Evolutionary conservation across 1,139 yeast species (phyloP).

Genomic region (Pichia sp.): DNA sequence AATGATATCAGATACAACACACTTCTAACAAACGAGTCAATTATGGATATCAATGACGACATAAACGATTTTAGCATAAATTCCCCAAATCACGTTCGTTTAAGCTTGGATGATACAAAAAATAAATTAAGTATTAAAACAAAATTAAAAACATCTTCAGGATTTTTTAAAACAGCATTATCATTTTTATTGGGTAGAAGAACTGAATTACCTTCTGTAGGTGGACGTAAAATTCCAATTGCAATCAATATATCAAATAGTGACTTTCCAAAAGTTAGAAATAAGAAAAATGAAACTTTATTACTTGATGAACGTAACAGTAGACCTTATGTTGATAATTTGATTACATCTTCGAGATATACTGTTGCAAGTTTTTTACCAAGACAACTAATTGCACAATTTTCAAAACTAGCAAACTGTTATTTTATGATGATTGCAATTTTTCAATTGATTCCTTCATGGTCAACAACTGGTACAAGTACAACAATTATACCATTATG

Average conservation of each 20-base stretch:
- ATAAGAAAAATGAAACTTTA: conserved; percentile 21
- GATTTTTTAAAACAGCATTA: conserved; percentile 9
- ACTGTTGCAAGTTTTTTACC: conserved; percentile 78
- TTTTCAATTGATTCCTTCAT: conserved; percentile 90
- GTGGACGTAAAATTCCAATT: conserved; percentile 76
- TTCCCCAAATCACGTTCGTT: conserved; percentile 1
- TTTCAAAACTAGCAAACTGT: conserved; percentile 85
- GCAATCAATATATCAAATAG: conserved; percentile 33
- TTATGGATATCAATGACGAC: conserved; percentile 24
- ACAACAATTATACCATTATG: conserved; percentile 87
- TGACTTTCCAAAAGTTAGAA: conserved; percentile 16
- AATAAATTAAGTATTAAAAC: background rate
- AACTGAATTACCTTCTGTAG: conserved; percentile 46
- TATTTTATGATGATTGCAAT: conserved; percentile 83
- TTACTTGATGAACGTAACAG: conserved; percentile 63
- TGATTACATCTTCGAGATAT: conserved; percentile 83
- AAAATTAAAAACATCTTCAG: conserved; percentile 1
- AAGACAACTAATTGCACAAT: conserved; percentile 81
- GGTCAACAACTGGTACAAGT: conserved; percentile 97
- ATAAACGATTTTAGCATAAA: background rate
- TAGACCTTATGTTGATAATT: conserved; percentile 59
- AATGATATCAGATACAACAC: conserved; percentile 4
- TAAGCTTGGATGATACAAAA: conserved; percentile 5
- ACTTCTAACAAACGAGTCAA: conserved; percentile 17
- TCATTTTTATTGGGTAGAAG: conserved; percentile 39